phyloP scores from a whole-genome alignment of 495 filamentous ascomycete species.

The Lepraria neglecta region DNA sequence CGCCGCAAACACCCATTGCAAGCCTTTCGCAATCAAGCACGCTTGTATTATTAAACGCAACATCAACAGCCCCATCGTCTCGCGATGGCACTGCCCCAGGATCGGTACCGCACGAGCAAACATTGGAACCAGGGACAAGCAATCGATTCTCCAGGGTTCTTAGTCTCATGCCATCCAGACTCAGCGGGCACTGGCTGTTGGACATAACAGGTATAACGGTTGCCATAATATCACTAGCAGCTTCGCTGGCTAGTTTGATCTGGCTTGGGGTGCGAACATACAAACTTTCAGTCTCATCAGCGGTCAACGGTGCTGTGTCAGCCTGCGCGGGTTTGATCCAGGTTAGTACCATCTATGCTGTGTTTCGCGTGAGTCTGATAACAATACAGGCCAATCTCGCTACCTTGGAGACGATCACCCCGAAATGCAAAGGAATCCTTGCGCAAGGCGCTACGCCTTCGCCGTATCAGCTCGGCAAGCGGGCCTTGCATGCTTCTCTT shows the following conservation, averaged over 20 bases:
- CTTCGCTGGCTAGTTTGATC: constrained; percentile 16
- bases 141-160: background rate
- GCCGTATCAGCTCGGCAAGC: background rate
- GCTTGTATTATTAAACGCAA: background rate
- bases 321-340: background rate
- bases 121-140: background rate
- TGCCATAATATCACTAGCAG: constrained; percentile 9
- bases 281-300: constrained; percentile 10
- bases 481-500: background rate
- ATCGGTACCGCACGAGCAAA: background rate
- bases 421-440: constrained; percentile 1
- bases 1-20: too few species aligned
- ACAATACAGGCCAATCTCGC: background rate
- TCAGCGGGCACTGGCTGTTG: background rate
- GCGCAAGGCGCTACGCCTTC: background rate
- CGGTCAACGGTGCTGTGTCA: background rate
- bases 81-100: background rate
- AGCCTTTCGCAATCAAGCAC: background rate
- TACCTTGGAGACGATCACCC: background rate
- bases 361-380: background rate
- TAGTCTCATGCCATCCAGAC: background rate
- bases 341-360: background rate
- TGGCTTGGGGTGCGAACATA: constrained; percentile 15
- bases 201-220: background rate
- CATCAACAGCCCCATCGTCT: background rate